These are phyloP conservation scores for Sextonia rubra DNA, from an alignment of 164 flowering plant genomes.

Conservation along the genomic window DNA sequence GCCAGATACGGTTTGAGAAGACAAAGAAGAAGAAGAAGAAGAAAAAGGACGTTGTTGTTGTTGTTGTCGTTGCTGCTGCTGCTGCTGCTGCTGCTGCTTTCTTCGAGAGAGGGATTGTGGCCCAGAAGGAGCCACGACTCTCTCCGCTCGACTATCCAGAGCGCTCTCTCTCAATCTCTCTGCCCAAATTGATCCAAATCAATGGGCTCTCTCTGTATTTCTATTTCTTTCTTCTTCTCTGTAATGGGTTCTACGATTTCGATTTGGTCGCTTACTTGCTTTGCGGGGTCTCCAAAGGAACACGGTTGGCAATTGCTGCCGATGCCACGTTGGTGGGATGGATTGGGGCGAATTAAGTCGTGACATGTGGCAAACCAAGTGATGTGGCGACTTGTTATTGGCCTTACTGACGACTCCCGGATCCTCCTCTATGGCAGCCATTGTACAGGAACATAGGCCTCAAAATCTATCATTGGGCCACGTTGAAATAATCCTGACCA, in stretches of 20 bases:
- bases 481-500: too few species aligned
- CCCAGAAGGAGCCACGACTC: slow-evolving; percentile 62
- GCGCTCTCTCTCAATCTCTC: slow-evolving; percentile 1
- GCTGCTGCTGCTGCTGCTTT: too few species aligned
- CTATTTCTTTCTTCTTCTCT: neutral
- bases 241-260: neutral
- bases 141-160: slow-evolving; percentile 15
- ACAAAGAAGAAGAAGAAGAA: slow-evolving; percentile 20
- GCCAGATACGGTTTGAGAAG: slow-evolving; percentile 17
- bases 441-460: too few species aligned
- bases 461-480: too few species aligned
- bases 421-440: too few species aligned
- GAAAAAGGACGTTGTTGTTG: slow-evolving; percentile 11
- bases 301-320: neutral
- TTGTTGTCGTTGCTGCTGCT: too few species aligned
- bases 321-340: neutral
- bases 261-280: neutral
- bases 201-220: neutral
- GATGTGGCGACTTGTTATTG: neutral
- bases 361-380: neutral
- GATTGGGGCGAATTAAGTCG: neutral
- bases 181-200: too few species aligned
- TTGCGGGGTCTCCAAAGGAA: neutral
- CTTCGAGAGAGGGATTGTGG: slow-evolving; percentile 38
- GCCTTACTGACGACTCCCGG: neutral